Conservation (phyloP, 2,329 filamentous ascomycete genomes). For the Ilyonectria destructans region DNA sequence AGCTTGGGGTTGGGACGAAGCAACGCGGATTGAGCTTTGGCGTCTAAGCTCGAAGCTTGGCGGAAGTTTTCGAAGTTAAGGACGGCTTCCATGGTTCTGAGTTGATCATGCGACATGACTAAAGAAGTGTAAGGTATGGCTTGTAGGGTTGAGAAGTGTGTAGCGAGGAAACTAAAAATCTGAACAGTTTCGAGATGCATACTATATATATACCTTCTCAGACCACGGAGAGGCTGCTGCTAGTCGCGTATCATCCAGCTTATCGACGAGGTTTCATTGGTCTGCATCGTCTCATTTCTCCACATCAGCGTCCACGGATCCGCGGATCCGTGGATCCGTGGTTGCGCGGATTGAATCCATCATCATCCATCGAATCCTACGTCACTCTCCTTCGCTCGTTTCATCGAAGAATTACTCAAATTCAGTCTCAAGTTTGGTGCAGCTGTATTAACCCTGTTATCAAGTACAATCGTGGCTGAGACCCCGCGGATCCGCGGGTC, state of each 20-base stretch:
- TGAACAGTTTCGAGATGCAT: background rate
- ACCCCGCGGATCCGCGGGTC: background rate
- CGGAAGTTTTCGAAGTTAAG: constrained; percentile 25
- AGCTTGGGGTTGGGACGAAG: constrained; percentile 16
- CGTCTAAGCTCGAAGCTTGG: constrained; percentile 12
- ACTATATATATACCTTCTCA: background rate
- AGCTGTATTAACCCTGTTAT: too few species aligned
- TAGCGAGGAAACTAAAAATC: background rate
- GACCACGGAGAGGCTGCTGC: too few species aligned
- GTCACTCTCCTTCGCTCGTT: background rate
- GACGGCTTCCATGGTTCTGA: constrained; percentile 2
- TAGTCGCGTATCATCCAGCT: too few species aligned
- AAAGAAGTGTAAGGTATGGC: background rate
- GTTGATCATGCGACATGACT: background rate
- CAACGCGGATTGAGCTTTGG: constrained; percentile 13
- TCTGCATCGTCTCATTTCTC: background rate
- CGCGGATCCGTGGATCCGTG: constrained; percentile 1
- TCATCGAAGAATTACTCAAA: background rate
- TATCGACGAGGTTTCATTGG: too few species aligned
- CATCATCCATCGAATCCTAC: background rate
- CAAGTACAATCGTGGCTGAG: too few species aligned
- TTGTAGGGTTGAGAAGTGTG: background rate
- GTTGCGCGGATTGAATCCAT: background rate
- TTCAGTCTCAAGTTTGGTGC: background rate
- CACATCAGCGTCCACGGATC: background rate